phyloP scores from a whole-genome alignment of 345 rosid species.

The Eutrema yunnanense region DNA sequence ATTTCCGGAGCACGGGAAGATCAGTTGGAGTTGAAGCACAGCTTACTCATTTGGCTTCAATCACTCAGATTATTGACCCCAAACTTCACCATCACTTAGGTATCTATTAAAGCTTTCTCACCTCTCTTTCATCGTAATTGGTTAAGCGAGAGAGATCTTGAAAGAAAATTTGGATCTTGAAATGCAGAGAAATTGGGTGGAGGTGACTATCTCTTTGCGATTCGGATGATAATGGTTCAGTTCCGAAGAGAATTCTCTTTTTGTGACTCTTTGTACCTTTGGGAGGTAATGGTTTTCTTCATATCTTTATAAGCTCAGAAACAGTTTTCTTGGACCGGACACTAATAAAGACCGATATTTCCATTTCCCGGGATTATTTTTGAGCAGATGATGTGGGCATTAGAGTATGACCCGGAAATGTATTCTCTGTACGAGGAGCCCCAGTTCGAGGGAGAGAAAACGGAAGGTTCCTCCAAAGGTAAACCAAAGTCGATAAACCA shows the following conservation, averaged over 20 bases:
- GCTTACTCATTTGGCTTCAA: constrained; percentile 76
- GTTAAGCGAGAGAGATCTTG: neutral
- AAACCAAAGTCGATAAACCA: constrained; percentile 58
- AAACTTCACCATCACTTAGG: constrained; percentile 98
- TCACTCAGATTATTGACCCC: constrained; percentile 94
- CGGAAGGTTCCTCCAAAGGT: constrained; percentile 49
- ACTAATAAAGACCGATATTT: neutral
- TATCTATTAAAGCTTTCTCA: constrained; percentile 25
- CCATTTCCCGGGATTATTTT: neutral
- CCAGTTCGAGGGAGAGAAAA: constrained; percentile 36
- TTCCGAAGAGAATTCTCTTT: constrained; percentile 96
- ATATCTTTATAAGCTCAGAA: neutral
- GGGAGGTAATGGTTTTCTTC: constrained; percentile 67
- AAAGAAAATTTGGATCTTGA: neutral
- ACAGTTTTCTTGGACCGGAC: neutral
- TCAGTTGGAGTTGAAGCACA: constrained; percentile 94
- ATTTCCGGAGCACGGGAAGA: constrained; percentile 83
- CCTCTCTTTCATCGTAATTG: neutral
- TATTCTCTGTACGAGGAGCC: constrained; percentile 66
- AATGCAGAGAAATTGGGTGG: constrained; percentile 83
- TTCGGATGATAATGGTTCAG: constrained; percentile 95
- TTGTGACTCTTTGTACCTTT: constrained; percentile 89
- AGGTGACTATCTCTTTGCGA: constrained; percentile 93
- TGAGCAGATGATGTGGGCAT: constrained; percentile 99
- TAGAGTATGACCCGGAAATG: constrained; percentile 88